Evolutionary conservation across 225 moss, liverwort and hornwort species (phyloP).

Genomic region (Rhytidiadelphus loreus): DNA sequence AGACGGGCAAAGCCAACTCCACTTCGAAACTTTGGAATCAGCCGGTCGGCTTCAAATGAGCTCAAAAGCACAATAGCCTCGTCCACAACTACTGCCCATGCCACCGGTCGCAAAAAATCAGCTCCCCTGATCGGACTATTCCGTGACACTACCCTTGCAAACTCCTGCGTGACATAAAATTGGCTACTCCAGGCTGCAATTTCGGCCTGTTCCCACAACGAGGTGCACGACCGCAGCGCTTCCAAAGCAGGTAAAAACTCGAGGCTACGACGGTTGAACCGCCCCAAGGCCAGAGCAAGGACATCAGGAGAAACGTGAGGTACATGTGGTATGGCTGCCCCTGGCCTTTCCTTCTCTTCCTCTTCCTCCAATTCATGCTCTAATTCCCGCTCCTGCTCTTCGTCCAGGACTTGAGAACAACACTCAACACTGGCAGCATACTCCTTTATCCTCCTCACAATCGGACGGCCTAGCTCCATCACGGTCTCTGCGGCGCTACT

Average conservation of each 20-base stretch:
- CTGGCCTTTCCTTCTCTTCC: conserved; percentile 1
- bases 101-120: conserved; percentile 12
- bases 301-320: neutral
- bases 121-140: neutral
- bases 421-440: neutral
- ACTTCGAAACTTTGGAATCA: neutral
- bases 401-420: conserved; percentile 20
- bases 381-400: conserved; percentile 35
- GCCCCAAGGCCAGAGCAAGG: neutral
- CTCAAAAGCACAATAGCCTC: conserved; percentile 16
- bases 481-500: neutral
- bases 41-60: conserved; percentile 1
- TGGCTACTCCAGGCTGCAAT: neutral
- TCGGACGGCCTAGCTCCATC: neutral
- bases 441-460: neutral
- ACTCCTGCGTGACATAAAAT: conserved; percentile 8
- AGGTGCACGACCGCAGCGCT: neutral
- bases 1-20: neutral
- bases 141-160: neutral
- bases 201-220: neutral
- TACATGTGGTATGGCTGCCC: neutral
- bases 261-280: neutral
- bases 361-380: conserved; percentile 29
- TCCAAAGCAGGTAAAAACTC: neutral
- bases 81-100: neutral